These are phyloP conservation scores for Russula sp. DNA, from an alignment of 768 basidiomycete genomes.

Conservation along the genomic window DNA sequence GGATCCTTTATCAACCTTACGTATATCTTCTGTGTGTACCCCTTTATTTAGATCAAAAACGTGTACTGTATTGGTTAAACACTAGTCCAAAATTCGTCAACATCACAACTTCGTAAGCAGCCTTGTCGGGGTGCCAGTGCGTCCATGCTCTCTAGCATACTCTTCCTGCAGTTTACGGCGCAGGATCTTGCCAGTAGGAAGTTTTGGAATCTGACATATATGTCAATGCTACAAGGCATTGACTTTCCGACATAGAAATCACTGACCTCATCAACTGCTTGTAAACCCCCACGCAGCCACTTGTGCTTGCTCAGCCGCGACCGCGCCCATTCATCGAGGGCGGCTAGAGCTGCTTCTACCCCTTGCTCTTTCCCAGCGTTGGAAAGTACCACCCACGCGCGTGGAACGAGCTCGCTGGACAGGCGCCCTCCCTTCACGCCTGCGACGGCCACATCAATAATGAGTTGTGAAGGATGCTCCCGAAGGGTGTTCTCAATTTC, in stretches of 20 bases:
- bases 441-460: conserved; percentile 66
- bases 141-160: background rate
- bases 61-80: background rate
- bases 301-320: conserved; percentile 70
- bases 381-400: conserved; percentile 76
- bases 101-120: conserved; percentile 4
- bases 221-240: background rate
- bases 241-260: background rate
- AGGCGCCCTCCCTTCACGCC: conserved; percentile 72
- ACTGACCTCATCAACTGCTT: conserved; percentile 56
- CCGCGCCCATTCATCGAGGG: conserved; percentile 59
- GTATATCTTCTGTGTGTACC: background rate
- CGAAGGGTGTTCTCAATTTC: conserved; percentile 71
- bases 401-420: conserved; percentile 68
- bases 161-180: conserved; percentile 58
- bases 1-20: conserved; percentile 5
- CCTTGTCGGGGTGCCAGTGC: background rate
- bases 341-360: conserved; percentile 39
- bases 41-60: background rate
- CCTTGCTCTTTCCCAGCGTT: conserved; percentile 51
- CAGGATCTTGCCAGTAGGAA: conserved; percentile 69
- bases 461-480: conserved; percentile 49
- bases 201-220: conserved; percentile 60
- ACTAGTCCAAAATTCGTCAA: background rate
- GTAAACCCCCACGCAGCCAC: conserved; percentile 71